Conservation (phyloP, 2,329 filamentous ascomycete species). For the Stagonosporopsis cucurbitacearum region DNA sequence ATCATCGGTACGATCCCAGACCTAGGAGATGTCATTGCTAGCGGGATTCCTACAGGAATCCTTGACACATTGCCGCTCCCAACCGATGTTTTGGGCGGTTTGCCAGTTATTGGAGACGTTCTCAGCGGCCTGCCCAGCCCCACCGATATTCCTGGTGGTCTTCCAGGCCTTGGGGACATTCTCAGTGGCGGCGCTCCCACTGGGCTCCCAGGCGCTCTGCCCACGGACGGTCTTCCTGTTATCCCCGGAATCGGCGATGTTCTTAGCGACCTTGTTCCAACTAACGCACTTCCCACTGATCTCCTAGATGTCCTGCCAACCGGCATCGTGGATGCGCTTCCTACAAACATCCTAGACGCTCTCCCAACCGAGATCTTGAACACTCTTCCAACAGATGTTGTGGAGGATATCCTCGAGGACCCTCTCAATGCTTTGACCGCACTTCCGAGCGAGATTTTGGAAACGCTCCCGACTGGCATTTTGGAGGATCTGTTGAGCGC, state of each 20-base stretch:
- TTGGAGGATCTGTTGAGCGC: background rate
- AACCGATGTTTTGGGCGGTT: background rate
- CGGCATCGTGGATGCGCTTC: background rate
- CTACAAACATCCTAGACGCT: background rate
- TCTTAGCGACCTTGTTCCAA: background rate
- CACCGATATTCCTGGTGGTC: background rate
- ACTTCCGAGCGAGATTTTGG: background rate
- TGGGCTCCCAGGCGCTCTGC: background rate
- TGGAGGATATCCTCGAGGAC: background rate
- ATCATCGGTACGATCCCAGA: background rate
- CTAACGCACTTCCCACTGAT: background rate
- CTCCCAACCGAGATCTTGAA: background rate
- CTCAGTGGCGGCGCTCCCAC: background rate
- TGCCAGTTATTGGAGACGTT: background rate
- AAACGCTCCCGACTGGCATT: background rate
- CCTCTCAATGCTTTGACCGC: background rate
- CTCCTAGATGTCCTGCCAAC: background rate
- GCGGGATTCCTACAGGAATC: background rate
- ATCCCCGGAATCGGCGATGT: background rate
- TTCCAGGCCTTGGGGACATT: background rate
- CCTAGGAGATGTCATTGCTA: background rate
- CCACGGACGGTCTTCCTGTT: background rate
- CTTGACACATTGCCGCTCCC: background rate
- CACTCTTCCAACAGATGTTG: background rate
- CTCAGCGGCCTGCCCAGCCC: background rate